Percentiles rank a stretch among this genome's conserved stretches.
These are phyloP conservation scores for Helicostylum pulchrum DNA, from an alignment of 192 early-diverging fungal species.

Conservation along the genomic window DNA sequence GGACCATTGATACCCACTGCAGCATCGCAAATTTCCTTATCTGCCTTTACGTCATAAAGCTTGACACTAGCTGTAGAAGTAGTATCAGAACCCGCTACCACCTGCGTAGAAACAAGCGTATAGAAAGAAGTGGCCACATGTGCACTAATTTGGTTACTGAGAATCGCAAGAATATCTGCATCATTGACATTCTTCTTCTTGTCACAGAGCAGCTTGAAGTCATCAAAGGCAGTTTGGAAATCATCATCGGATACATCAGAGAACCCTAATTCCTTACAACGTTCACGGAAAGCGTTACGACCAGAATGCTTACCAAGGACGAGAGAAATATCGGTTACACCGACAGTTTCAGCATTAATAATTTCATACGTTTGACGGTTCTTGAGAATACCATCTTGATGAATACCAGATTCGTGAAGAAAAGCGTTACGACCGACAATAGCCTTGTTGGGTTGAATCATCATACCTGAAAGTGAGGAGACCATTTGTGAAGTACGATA, in stretches of 20 bases:
- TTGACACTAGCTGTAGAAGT: slow-evolving; percentile 80
- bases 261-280: slow-evolving; percentile 76
- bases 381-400: slow-evolving; percentile 98
- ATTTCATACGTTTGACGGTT: slow-evolving; percentile 96
- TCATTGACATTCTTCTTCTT: slow-evolving; percentile 87
- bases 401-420: slow-evolving; percentile 96
- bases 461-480: slow-evolving; percentile 85
- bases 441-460: slow-evolving; percentile 97
- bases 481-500: slow-evolving; percentile 89
- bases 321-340: slow-evolving; percentile 78
- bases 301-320: slow-evolving; percentile 97
- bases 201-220: slow-evolving; percentile 93
- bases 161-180: slow-evolving; percentile 82
- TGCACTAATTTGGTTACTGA: slow-evolving; percentile 32
- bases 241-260: slow-evolving; percentile 52
- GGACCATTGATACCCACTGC: slow-evolving; percentile 80
- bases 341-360: slow-evolving; percentile 89
- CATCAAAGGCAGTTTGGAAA: slow-evolving; percentile 79
- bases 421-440: slow-evolving; percentile 98
- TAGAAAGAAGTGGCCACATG: slow-evolving; percentile 44
- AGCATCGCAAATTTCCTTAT: slow-evolving; percentile 60
- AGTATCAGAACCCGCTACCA: slow-evolving; percentile 71
- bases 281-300: slow-evolving; percentile 85
- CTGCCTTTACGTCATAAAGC: slow-evolving; percentile 55
- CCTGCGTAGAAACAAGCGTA: slow-evolving; percentile 70